Conservation (phyloP, 2,329 filamentous ascomycete genomes). For the Clonostachys rhizophaga region DNA sequence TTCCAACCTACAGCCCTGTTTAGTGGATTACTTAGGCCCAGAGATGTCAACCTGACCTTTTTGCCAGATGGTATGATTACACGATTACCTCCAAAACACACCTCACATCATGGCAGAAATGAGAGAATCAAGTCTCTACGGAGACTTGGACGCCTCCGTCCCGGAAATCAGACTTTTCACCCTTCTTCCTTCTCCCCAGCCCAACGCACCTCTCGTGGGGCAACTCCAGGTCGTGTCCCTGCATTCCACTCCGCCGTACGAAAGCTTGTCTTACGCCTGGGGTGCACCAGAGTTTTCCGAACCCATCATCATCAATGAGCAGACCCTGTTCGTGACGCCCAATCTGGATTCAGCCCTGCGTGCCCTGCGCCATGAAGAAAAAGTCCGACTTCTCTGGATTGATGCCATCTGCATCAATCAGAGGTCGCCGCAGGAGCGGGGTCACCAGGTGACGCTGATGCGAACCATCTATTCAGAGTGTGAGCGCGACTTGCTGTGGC, state of each 20-base stretch:
- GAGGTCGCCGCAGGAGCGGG: not conserved
- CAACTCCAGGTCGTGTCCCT: not conserved
- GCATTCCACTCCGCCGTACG: not conserved
- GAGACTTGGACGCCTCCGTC: not conserved
- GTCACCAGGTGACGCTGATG: not conserved
- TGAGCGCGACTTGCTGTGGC: not conserved
- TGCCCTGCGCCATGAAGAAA: not conserved
- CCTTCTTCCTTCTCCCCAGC: not conserved
- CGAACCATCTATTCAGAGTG: not conserved
- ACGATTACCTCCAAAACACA: no score
- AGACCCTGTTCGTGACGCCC: not conserved
- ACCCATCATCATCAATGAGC: not conserved
- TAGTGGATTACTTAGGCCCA: no score
- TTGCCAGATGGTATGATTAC: no score
- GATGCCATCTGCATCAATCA: not conserved
- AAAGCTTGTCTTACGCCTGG: not conserved
- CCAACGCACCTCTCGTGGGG: not conserved
- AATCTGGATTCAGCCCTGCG: not conserved
- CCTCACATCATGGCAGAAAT: no score
- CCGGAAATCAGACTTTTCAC: not conserved
- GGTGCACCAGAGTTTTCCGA: not conserved
- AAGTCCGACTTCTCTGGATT: not conserved
- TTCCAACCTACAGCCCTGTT: no score
- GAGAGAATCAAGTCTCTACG: not conserved
- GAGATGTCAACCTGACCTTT: no score